These are phyloP conservation scores for Entoloma clypeatum DNA, from an alignment of 1,284 basidiomycete species.

Conservation along the genomic window DNA sequence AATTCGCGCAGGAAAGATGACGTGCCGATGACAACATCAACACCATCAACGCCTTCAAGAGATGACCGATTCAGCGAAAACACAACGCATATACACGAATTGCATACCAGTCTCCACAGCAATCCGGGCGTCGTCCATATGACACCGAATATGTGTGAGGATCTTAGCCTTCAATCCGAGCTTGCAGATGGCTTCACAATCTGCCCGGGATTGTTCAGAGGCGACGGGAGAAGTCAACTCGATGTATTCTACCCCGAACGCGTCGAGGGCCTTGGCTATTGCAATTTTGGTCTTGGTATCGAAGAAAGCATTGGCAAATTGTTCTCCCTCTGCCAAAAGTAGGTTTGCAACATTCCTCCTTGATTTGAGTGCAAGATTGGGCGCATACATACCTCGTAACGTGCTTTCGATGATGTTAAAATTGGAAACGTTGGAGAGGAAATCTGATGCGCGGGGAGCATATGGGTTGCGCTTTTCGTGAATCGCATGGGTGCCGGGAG, in stretches of 20 bases:
- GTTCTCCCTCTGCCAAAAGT: conserved; percentile 80
- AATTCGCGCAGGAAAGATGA: conserved; percentile 99
- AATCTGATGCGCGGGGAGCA: conserved; percentile 85
- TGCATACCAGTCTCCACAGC: conserved; percentile 93
- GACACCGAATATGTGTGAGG: conserved; percentile 98
- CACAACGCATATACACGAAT: conserved; percentile 5
- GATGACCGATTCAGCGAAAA: conserved; percentile 8
- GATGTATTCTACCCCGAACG: conserved; percentile 99
- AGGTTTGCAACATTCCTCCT: conserved; percentile 11
- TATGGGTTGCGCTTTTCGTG: conserved; percentile 71
- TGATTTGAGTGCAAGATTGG: conserved; percentile 5
- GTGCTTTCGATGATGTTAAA: conserved; percentile 98
- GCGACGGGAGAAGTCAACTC: conserved; percentile 98
- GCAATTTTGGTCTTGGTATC: conserved; percentile 99
- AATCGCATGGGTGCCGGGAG: conserved; percentile 25
- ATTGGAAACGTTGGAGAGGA: conserved; percentile 88
- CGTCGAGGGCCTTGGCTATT: conserved; percentile 96
- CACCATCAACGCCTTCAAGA: conserved; percentile 86
- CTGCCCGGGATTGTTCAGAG: conserved; percentile 91
- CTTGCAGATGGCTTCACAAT: conserved; percentile 99
- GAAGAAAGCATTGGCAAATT: conserved; percentile 99
- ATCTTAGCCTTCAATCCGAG: conserved; percentile 97
- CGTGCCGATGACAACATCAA: conserved; percentile 99
- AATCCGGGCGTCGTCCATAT: conserved; percentile 99
- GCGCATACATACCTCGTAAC: conserved; percentile 66